Evolutionary conservation across 2,329 filamentous ascomycete genomes (phyloP), one percentile per base, ranked within the genome.

Genomic region (Blastomyces gilchristii): DNA sequence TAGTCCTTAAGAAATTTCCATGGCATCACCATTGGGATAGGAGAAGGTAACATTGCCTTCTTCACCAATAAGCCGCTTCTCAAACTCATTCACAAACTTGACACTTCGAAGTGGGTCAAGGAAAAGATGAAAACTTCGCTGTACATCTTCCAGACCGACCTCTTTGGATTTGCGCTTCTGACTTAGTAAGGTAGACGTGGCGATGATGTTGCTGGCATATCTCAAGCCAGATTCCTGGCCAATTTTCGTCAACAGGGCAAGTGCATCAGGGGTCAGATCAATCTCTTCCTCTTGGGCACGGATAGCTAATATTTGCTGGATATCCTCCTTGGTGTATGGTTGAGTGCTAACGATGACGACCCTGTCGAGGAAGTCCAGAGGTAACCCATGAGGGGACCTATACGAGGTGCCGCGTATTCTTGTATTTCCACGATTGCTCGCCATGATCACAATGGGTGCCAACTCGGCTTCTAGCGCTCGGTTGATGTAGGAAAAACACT

Each of bases 401-500:
- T 97, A 97, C 75, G 90, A 89, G 63, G 94, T 99, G 64, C 94
- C 94, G 41, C 94, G 86, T 72, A 99, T 97, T 68, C 88, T 87
- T 47, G 94, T 90, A 75, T 91, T 86, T 67, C 94, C 94, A 65
- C 94, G 85, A 80, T 99, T 99, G 82, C 90, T 96, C 62, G 94
- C 94, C 94, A 99, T 99, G 78, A 99, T 99, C 75, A 99, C 92
- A 67, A 99, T 92, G 49, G 94, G 94, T 0, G 94, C 91, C 41
- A 99, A 83, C 71, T 97, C 91, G 65, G 92, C 91, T 78, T 99
- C 94, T 54, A 99, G 82, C 0, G 94, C 94, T 61, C 94, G 89
- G 81, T 99, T 99, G 82, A 99, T 88, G 81, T 96, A 99, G 54
- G 91, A 95, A 81, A 96, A 99, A 80, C 93, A 97, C 77, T 99